These are phyloP conservation scores for Phytophthora idaei DNA, from an alignment of 352 stramenopile species.

Conservation along the genomic window DNA sequence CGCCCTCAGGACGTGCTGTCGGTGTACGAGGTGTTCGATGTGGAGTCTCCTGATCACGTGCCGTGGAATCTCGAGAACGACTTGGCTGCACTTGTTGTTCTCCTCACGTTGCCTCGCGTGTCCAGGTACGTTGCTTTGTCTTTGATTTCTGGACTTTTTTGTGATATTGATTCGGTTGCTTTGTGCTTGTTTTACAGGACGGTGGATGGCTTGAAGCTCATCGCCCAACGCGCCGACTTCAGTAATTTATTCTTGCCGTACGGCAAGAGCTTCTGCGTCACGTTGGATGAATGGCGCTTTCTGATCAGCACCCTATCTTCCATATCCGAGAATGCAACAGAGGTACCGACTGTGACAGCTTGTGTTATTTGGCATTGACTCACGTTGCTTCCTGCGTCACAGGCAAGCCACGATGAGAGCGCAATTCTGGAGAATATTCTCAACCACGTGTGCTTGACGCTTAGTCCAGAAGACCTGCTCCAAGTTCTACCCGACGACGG, in stretches of 20 bases:
- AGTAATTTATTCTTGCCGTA: constrained; percentile 78
- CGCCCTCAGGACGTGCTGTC: constrained; percentile 44
- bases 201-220: constrained; percentile 65
- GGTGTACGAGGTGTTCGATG: constrained; percentile 25
- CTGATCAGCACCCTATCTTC: constrained; percentile 70
- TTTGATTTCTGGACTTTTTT: neutral
- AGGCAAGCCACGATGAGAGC: constrained; percentile 32
- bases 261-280: constrained; percentile 68
- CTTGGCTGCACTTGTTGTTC: constrained; percentile 65
- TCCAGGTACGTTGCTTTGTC: constrained; percentile 46
- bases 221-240: constrained; percentile 54
- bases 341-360: constrained; percentile 33
- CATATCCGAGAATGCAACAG: constrained; percentile 38
- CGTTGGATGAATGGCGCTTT: constrained; percentile 77
- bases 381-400: constrained; percentile 7
- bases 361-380: constrained; percentile 9
- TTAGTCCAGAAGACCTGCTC: constrained; percentile 76
- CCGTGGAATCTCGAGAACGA: constrained; percentile 56
- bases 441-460: constrained; percentile 70
- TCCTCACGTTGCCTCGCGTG: constrained; percentile 63
- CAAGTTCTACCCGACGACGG: constrained; percentile 81
- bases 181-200: constrained; percentile 31
- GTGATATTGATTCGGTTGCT: constrained; percentile 2
- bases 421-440: constrained; percentile 70
- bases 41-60: constrained; percentile 1